Base-by-base conservation (phyloP, 1,284 basidiomycete genomes). In the Cryptococcus maquisensis region DNA sequence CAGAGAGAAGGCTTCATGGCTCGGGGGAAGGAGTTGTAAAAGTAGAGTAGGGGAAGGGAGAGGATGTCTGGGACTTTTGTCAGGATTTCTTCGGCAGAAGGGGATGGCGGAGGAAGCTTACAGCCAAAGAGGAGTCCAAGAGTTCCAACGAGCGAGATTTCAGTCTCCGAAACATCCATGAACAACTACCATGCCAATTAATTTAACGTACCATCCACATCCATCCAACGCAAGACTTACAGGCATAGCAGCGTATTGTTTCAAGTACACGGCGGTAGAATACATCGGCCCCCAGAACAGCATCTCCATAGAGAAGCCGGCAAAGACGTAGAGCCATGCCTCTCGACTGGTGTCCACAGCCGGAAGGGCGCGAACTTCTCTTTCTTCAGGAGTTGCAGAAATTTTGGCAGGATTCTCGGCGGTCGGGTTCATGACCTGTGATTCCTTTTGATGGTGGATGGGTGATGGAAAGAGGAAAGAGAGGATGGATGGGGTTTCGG, bases 251-350 rank as follows among this genome's bases (percentile, higher is more conserved):
- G 63, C 55, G 26, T 62, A 58, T 36, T 60, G 55, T 47, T 64
- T 64, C 13, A 62, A 26, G 39, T 56, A 64, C 20, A 64, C 61
- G 15, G 57, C 63, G 4, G 54, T 48, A 12, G 63, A 58, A 40
- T 60, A 54, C 8, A 62, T 28, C n/a, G 59, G 60, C 12, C 63
- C 63, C 60, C 60, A 64, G 9, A 64, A 47, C 24, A 64, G 32
- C 35, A 52, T 59, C 46, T 64, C 63, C 13, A 62, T 51, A 13
- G 56, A 47, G 52, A 62, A 64, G 36, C 49, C 52, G 4, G 63
- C 58, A 18, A 59, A 28, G n/a, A 62, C 58, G 38, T 60, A 64
- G 5, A 44, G 35, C 58, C 60, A 64, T 8, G 63, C 61, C 49
- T 59, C 44, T 24, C 49, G 45, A 21, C 53, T 49, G 23, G 49